A percentile compares a stretch with the other conserved stretches of the same genome.
These are phyloP conservation scores for Catenaria anguillulae DNA, from an alignment of 371 early-diverging fungal genomes.

Conservation along the genomic window DNA sequence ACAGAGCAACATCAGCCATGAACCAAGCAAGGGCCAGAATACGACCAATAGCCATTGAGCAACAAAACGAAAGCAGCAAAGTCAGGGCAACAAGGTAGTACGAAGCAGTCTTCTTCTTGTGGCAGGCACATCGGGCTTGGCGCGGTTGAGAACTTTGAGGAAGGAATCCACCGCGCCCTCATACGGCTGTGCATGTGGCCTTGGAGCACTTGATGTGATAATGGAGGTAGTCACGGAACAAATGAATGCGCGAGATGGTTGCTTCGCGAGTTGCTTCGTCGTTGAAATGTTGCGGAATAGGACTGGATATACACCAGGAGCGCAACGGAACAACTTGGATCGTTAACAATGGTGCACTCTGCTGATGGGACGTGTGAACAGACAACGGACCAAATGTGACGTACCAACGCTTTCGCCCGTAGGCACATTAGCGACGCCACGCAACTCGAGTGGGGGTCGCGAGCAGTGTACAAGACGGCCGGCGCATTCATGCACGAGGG, in stretches of 20 bases:
- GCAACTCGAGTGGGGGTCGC: conserved; percentile 91
- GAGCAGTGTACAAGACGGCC: conserved; percentile 78
- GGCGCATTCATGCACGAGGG: conserved; percentile 84
- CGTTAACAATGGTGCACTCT: background rate
- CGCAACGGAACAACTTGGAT: background rate
- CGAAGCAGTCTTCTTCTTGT: conserved; percentile 80
- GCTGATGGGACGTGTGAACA: background rate
- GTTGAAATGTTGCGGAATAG: conserved; percentile 84
- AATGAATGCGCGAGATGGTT: conserved; percentile 80
- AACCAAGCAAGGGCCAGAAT: too few relatives aligned
- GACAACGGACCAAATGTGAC: conserved; percentile 76
- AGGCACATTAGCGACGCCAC: conserved; percentile 52
- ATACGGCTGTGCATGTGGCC: conserved; percentile 98
- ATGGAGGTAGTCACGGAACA: conserved; percentile 95
- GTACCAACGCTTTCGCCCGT: conserved; percentile 70
- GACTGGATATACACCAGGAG: conserved; percentile 38
- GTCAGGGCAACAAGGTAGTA: conserved; percentile 2
- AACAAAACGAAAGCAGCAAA: background rate
- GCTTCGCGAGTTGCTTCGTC: conserved; percentile 57
- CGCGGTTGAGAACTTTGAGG: conserved; percentile 93
- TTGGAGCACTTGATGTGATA: conserved; percentile 97
- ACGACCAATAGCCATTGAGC: too few relatives aligned
- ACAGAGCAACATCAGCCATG: too few relatives aligned
- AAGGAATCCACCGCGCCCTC: conserved; percentile 90
- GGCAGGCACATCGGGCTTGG: conserved; percentile 72